Evolutionary conservation across 139 green algal species (phyloP).

Genomic region (Medakamo hakoo): DNA sequence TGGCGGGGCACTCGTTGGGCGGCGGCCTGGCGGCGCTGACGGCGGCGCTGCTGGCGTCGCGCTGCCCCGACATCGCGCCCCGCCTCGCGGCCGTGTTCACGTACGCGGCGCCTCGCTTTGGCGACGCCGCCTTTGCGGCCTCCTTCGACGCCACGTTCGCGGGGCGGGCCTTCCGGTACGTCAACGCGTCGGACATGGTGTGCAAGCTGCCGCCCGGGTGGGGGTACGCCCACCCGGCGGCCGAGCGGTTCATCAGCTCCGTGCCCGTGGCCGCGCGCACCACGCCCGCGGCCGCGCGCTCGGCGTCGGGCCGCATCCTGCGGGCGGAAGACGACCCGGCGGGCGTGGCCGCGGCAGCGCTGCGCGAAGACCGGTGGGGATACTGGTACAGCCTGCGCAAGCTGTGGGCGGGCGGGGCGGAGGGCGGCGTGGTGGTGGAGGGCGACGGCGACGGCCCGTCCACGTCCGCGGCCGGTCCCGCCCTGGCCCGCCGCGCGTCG

Average conservation of each 20-base stretch:
- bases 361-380: neutral
- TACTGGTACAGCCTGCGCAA: neutral
- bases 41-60: neutral
- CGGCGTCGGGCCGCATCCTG: neutral
- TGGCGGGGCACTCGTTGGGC: neutral
- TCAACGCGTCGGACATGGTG: slow-evolving; percentile 6
- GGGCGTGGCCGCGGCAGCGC: neutral
- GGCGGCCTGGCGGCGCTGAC: neutral
- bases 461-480: too few species aligned
- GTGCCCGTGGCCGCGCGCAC: neutral
- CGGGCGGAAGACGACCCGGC: neutral
- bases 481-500: too few species aligned
- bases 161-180: slow-evolving; percentile 3
- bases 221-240: neutral
- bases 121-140: neutral
- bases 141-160: neutral
- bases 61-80: neutral
- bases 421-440: neutral
- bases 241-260: slow-evolving; percentile 2
- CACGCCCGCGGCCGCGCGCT: neutral
- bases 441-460: too few species aligned
- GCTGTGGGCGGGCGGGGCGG: neutral
- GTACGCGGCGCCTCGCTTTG: neutral
- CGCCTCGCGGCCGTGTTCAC: slow-evolving; percentile 1
- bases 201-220: slow-evolving; percentile 4